phyloP scores from a whole-genome alignment of 257 asterid species.

The Scutellaria minor region DNA sequence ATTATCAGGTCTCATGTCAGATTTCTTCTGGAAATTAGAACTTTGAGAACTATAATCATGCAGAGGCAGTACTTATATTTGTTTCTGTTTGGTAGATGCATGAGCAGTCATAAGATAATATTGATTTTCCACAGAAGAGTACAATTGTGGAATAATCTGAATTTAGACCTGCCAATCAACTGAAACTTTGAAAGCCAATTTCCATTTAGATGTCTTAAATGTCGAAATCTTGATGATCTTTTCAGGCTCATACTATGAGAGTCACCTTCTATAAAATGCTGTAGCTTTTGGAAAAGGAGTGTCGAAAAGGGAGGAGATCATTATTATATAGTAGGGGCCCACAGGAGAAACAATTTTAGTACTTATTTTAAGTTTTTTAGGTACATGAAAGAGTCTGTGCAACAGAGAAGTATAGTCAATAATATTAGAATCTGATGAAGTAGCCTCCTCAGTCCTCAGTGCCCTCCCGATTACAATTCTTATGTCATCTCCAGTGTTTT shows the following conservation, averaged over 20 bases:
- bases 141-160: background rate
- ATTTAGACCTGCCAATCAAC: background rate
- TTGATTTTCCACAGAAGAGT: background rate
- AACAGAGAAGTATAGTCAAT: background rate
- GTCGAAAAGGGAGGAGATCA: background rate
- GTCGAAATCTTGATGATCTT: background rate
- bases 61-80: background rate
- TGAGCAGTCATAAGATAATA: background rate
- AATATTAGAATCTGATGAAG: too few species aligned
- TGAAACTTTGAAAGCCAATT: background rate
- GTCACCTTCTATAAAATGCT: conserved; percentile 6
- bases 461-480: too few species aligned
- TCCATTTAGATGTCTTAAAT: background rate
- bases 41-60: background rate
- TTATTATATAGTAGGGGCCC: background rate
- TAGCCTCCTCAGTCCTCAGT: too few species aligned
- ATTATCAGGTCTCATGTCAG: background rate
- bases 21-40: background rate
- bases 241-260: background rate
- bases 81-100: background rate
- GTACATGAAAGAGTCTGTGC: background rate
- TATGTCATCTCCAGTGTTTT: too few species aligned
- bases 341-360: background rate
- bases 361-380: background rate
- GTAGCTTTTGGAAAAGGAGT: background rate